Conservation (phyloP, 129 eudicot species). For the Artemisia tridentata region DNA sequence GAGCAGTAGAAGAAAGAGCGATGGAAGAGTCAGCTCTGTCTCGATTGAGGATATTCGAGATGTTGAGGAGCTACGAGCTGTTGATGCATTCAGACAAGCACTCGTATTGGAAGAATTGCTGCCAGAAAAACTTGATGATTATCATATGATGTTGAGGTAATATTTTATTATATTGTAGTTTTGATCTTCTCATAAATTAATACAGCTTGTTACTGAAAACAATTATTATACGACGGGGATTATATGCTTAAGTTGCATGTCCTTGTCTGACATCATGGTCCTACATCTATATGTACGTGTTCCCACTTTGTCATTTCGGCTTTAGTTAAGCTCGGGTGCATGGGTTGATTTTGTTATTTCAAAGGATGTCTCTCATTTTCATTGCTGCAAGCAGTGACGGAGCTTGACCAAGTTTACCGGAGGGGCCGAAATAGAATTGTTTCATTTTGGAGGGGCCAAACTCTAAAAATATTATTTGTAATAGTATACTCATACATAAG, state of each 20-base stretch:
- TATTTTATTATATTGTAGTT: background rate
- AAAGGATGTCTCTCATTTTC: too few relatives aligned
- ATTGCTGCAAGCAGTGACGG: too few relatives aligned
- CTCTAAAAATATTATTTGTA: too few relatives aligned
- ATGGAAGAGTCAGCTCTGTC: conserved; percentile 79
- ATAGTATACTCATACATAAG: too few relatives aligned
- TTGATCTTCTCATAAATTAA: background rate
- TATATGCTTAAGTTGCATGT: background rate
- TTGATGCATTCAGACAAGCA: conserved; percentile 82
- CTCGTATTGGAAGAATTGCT: conserved; percentile 72
- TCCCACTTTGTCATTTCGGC: too few relatives aligned
- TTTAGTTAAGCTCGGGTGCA: too few relatives aligned
- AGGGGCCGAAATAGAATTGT: too few relatives aligned
- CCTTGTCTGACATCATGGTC: too few relatives aligned
- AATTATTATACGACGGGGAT: background rate
- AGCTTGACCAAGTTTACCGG: too few relatives aligned
- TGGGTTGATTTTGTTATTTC: too few relatives aligned
- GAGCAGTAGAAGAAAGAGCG: conserved; percentile 65
- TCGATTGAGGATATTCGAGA: conserved; percentile 90
- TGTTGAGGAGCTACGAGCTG: conserved; percentile 71
- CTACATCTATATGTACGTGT: too few relatives aligned
- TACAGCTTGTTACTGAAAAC: background rate
- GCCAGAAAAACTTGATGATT: conserved; percentile 81
- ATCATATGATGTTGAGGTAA: conserved; percentile 96
- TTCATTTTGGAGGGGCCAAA: too few relatives aligned